Percentiles rank a stretch among this genome's conserved stretches.
These are phyloP conservation scores for Stagonosporopsis tanaceti DNA, from an alignment of 2,329 filamentous ascomycete genomes.

Conservation along the genomic window DNA sequence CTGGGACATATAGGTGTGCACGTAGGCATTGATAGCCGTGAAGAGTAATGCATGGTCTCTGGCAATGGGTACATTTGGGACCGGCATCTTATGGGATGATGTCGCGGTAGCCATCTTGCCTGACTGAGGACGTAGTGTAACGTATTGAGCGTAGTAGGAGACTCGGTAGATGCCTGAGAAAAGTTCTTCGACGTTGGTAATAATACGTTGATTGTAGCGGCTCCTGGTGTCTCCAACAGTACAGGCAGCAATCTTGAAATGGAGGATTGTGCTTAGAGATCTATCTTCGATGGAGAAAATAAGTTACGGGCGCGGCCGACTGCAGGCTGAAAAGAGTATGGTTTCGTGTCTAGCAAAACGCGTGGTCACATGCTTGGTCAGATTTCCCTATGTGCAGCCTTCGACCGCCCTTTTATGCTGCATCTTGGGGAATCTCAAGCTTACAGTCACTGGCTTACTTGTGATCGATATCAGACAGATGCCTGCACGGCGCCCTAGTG, in stretches of 20 bases:
- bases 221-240: not conserved
- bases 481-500: not conserved
- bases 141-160: not conserved
- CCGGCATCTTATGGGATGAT: conserved; percentile 10
- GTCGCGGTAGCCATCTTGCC: not conserved
- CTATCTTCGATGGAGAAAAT: not conserved
- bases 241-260: not conserved
- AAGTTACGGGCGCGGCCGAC: conserved; percentile 4
- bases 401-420: conserved; percentile 1
- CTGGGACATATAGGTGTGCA: conserved; percentile 49
- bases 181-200: not conserved
- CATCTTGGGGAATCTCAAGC: not conserved
- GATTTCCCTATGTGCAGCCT: not conserved
- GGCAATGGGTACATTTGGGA: conserved; percentile 39
- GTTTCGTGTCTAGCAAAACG: conserved; percentile 14
- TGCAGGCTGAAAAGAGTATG: conserved; percentile 10
- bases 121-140: not conserved
- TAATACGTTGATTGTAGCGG: not conserved
- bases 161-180: not conserved
- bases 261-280: not conserved
- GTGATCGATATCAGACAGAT: not conserved
- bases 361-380: conserved; percentile 13
- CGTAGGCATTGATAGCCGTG: conserved; percentile 40
- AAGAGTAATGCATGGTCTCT: conserved; percentile 34
- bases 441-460: not conserved